Evolutionary conservation across 106 monocot species (phyloP), one percentile per base, ranked within the genome.

Genomic region (Iris macrosiphon): DNA sequence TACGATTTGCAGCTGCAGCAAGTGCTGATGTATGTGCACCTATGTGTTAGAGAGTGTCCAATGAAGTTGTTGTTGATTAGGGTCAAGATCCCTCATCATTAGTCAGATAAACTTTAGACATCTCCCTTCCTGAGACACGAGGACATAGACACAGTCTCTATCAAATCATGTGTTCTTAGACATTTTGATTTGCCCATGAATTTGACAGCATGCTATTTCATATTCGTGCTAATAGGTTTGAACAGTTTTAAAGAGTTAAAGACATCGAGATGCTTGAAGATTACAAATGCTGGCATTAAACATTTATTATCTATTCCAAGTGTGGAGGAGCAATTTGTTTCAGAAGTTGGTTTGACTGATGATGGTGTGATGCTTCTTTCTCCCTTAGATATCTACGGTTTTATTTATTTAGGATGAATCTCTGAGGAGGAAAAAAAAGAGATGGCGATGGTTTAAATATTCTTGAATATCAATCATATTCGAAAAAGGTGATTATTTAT

Each of bases 251-350:
- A 79, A 51, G 90, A 90, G 52, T 63, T 98, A 71, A 70, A 98
- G 59, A 33, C 87, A 51, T 90, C 96, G 63, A 85, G 90, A 59
- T 96, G 87, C 75, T 72, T 70, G 7, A 98, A 76, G 69, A 66
- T 90, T 50, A 83, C 72, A 34, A 83, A 98, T 73, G 68, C 68
- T 56, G 82, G 86, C n/a, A 59, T 96, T 52, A 71, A 72, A 43
- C 85, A 87, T 55, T n/a, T 98, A 34, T 38, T 87, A 39, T 82
- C 96, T 27, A 77, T 80, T 71, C 7, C 71, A 70, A 80, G 54
- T 62, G 60, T 98, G 57, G 87, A 91, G 75, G 87, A 78, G 64
- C 65, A 90, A 12, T 52, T 45, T 45, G 17, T 90, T 35, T 77
- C 84, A 23, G 80, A 87, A 69, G 91, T 75, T 61, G 72, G 72